phyloP scores from a whole-genome alignment of 2,329 filamentous ascomycete genomes.

The Seiridium unicorne region DNA sequence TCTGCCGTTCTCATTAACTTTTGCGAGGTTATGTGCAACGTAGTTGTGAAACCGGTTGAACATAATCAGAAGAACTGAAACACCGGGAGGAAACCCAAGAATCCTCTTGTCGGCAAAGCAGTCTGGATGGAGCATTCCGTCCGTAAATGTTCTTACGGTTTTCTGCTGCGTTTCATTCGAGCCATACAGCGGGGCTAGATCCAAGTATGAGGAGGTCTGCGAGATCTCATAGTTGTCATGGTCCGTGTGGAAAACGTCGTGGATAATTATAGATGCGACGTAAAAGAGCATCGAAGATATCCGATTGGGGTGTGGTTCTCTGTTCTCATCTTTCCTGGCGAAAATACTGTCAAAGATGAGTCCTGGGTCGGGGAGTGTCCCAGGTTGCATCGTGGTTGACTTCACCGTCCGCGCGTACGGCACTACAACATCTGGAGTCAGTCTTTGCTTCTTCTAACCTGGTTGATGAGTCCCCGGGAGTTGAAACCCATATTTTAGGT shows the following conservation, averaged over 20 bases:
- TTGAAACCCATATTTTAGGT: no score
- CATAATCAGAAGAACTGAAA: constrained; percentile 72
- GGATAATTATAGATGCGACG: constrained; percentile 66
- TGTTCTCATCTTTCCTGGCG: constrained; percentile 53
- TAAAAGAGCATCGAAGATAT: constrained; percentile 77
- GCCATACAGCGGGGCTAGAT: constrained; percentile 70
- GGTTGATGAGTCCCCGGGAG: no score
- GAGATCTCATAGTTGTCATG: constrained; percentile 29
- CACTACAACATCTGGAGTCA: no score
- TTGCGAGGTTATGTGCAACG: constrained; percentile 72
- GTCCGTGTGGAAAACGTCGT: constrained; percentile 21
- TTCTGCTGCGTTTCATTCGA: constrained; percentile 66
- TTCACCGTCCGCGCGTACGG: constrained; percentile 67
- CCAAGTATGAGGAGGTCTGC: constrained; percentile 70
- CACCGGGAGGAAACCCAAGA: constrained; percentile 69
- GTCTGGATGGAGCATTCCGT: constrained; percentile 72
- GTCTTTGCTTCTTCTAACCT: no score
- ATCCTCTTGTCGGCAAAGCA: constrained; percentile 70
- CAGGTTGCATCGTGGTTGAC: constrained; percentile 53
- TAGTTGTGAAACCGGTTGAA: constrained; percentile 87
- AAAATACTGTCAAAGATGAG: constrained; percentile 68
- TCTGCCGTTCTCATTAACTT: constrained; percentile 81
- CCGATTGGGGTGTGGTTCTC: constrained; percentile 64
- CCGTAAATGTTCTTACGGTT: constrained; percentile 65
- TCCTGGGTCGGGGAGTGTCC: constrained; percentile 62